These are phyloP conservation scores for Epichloe coenophiala DNA, from an alignment of 2,329 filamentous ascomycete genomes.

Conservation along the genomic window DNA sequence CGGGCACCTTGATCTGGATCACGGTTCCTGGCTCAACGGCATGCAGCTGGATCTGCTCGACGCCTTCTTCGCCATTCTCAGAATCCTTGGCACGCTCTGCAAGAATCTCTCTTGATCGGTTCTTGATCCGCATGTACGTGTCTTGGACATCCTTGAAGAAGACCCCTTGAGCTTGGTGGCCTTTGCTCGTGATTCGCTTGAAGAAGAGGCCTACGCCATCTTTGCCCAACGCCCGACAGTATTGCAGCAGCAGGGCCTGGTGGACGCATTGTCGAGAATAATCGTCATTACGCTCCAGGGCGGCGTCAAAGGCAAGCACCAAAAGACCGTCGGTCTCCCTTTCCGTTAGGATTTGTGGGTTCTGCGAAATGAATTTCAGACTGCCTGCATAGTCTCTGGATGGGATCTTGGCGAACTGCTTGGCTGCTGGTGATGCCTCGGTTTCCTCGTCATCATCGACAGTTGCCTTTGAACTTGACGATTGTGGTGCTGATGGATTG, in stretches of 20 bases:
- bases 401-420: constrained; percentile 68
- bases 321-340: constrained; percentile 83
- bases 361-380: constrained; percentile 61
- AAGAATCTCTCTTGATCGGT: constrained; percentile 58
- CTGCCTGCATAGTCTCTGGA: constrained; percentile 59
- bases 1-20: constrained; percentile 77
- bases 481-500: constrained; percentile 5
- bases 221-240: constrained; percentile 77
- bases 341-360: constrained; percentile 70
- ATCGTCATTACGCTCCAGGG: constrained; percentile 64
- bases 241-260: constrained; percentile 83
- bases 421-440: constrained; percentile 64
- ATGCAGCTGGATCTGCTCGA: constrained; percentile 95
- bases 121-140: constrained; percentile 73
- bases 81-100: constrained; percentile 37
- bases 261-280: constrained; percentile 79
- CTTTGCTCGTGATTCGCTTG: constrained; percentile 81
- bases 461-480: constrained; percentile 13
- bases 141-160: constrained; percentile 88
- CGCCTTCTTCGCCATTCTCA: constrained; percentile 28
- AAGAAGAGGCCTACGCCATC: constrained; percentile 91
- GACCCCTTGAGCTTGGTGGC: constrained; percentile 79
- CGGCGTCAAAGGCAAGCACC: constrained; percentile 80
- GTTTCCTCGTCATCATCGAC: constrained; percentile 59
- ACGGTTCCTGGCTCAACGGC: constrained; percentile 87